Evolutionary conservation across 805 yeast genomes (phyloP).

Genomic region (Candida taoyuanica): DNA sequence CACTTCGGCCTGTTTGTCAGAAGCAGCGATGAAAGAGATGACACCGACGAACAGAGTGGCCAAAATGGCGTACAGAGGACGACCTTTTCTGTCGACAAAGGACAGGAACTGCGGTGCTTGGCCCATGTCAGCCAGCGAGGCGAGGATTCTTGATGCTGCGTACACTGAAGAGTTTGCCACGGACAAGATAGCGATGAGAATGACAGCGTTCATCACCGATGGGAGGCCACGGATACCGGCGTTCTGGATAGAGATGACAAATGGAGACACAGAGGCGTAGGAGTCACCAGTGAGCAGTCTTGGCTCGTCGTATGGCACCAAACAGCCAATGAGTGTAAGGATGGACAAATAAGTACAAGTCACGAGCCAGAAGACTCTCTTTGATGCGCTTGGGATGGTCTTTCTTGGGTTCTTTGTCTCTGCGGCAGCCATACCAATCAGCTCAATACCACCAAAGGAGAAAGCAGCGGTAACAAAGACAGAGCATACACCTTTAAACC

Average conservation of each 20-base stretch:
- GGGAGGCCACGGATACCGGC: conserved; percentile 65
- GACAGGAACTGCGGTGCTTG: conserved; percentile 53
- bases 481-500: conserved; percentile 61
- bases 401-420: conserved; percentile 63
- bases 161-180: conserved; percentile 69
- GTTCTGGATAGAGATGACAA: conserved; percentile 61
- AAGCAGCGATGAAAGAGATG: conserved; percentile 54
- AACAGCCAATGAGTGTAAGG: conserved; percentile 51
- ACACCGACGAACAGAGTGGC: conserved; percentile 50
- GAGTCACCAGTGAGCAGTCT: conserved; percentile 42
- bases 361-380: conserved; percentile 78
- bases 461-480: conserved; percentile 73
- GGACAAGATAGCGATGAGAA: conserved; percentile 59
- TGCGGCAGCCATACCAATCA: conserved; percentile 71
- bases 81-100: conserved; percentile 60
- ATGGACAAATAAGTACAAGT: conserved; percentile 58
- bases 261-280: conserved; percentile 68
- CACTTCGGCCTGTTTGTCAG: conserved; percentile 45
- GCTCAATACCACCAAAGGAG: conserved; percentile 68
- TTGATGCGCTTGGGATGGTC: conserved; percentile 66
- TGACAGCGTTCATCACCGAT: conserved; percentile 60
- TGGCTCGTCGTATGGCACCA: conserved; percentile 60
- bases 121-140: conserved; percentile 58
- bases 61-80: conserved; percentile 56
- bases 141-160: conserved; percentile 61